Evolutionary conservation across 495 filamentous ascomycete genomes (phyloP).

Genomic region (Penicillium arizonense): DNA sequence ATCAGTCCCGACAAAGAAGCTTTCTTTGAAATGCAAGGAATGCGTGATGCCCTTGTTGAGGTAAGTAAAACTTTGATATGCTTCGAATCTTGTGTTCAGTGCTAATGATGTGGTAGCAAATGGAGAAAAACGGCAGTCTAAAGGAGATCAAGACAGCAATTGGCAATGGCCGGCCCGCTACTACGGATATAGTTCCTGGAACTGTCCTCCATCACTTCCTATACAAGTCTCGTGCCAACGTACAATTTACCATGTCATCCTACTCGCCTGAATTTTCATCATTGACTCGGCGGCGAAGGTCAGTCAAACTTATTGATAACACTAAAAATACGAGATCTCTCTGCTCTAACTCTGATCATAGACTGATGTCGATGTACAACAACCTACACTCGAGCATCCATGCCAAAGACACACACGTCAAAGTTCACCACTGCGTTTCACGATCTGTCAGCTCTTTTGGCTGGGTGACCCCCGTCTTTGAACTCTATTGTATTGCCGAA

Average conservation of each 20-base stretch:
- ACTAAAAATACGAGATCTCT: background rate
- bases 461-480: conserved; percentile 87
- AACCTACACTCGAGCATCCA: conserved; percentile 81
- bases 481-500: conserved; percentile 91
- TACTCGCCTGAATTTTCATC: conserved; percentile 69
- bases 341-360: conserved; percentile 20
- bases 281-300: conserved; percentile 65
- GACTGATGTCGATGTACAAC: conserved; percentile 81
- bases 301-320: background rate
- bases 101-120: conserved; percentile 39
- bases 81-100: background rate
- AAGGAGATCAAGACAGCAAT: conserved; percentile 72
- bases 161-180: conserved; percentile 63
- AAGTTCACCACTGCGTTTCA: conserved; percentile 76
- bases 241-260: conserved; percentile 91
- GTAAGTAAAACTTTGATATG: conserved; percentile 26
- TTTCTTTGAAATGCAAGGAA: conserved; percentile 84
- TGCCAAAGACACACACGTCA: conserved; percentile 76
- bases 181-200: conserved; percentile 74
- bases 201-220: conserved; percentile 85
- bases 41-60: conserved; percentile 77
- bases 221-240: conserved; percentile 89
- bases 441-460: conserved; percentile 75
- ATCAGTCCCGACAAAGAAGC: conserved; percentile 91
- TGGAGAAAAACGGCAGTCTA: conserved; percentile 74